These are phyloP conservation scores for Fusarium bactridioides DNA, from an alignment of 2,329 filamentous ascomycete species.

Conservation along the genomic window DNA sequence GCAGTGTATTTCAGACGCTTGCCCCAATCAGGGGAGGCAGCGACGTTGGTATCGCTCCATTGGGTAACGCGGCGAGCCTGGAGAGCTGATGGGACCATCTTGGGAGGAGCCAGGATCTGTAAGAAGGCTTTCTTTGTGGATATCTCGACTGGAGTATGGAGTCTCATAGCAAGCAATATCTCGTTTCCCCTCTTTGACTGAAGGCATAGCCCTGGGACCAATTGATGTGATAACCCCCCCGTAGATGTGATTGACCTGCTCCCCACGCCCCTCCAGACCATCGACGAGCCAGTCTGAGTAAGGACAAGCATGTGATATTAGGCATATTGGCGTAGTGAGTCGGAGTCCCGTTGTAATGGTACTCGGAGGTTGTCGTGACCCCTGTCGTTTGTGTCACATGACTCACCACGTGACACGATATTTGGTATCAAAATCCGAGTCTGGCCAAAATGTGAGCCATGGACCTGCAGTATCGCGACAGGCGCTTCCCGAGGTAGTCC, in stretches of 20 bases:
- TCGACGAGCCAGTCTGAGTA: constrained; percentile 12
- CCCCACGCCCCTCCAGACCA: constrained; percentile 31
- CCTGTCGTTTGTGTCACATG: constrained; percentile 32
- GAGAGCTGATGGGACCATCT: constrained; percentile 31
- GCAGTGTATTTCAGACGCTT: constrained; percentile 43
- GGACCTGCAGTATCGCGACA: not conserved
- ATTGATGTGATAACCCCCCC: constrained; percentile 41
- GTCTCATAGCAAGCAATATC: constrained; percentile 39
- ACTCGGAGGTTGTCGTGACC: constrained; percentile 28
- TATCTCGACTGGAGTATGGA: constrained; percentile 35
- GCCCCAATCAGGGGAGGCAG: constrained; percentile 45
- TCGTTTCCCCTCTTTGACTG: constrained; percentile 32
- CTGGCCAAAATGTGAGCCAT: not conserved
- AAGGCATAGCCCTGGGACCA: constrained; percentile 14
- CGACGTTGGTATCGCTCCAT: constrained; percentile 43
- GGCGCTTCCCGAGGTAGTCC: too few species aligned
- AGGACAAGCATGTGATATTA: constrained; percentile 35
- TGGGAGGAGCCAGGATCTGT: constrained; percentile 29
- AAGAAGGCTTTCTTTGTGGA: constrained; percentile 32
- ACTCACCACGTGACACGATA: constrained; percentile 6
- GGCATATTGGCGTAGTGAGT: constrained; percentile 23
- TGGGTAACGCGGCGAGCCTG: constrained; percentile 36
- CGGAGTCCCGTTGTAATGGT: constrained; percentile 3
- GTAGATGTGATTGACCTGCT: constrained; percentile 36
- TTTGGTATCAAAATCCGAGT: not conserved